Evolutionary conservation across 1,284 basidiomycete genomes (phyloP), one percentile per base, ranked within the genome.

Genomic region (Marasmius tenuissimus): DNA sequence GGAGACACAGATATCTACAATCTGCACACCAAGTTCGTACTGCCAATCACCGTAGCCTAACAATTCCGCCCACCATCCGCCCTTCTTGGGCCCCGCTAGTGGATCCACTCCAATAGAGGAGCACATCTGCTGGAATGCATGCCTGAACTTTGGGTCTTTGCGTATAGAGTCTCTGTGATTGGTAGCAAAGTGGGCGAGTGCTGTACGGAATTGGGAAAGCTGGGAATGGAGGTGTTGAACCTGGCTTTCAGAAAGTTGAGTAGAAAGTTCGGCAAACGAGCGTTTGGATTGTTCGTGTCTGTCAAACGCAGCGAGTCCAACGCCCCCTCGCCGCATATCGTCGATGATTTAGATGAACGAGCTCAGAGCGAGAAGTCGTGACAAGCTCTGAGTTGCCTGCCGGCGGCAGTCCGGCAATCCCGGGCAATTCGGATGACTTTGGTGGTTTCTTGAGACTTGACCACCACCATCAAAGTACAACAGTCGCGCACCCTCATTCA

Each of bases 41-140:
- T 96, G 92, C 94, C 94, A 99, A 73, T 99, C 97, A 7, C 94
- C 88, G 57, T 93, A 74, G 0, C 93, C 94, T 16, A 98, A 82
- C 69, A 94, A 78, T 71, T 95, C 96, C 22, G 86, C 89, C 89
- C 92, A 94, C 91, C 93, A 96, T 2, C 94, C 88, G n/a, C 92
- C 92, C 64, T 88, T 89, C 27, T 89, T 78, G 0, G 91, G 91
- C 0, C 92, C 93, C 1, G 92, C 92, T 18, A 99, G 84, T 0
- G 97, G 97, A 73, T 99, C 97, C 18, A 99, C 94, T 34, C 95
- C 96, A 60, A 99, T 92, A 14, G 91, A 89, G 1, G 91, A 86
- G 73, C 97, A 99, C 95, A 99, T 98, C 63, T 93, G 91, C 69
- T 96, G 94, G 75, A 99, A 99, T 14, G 90, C 91, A 80, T 92